These are phyloP conservation scores for Basipetospora chlamydospora DNA, from an alignment of 2,329 filamentous ascomycete species.

Conservation along the genomic window DNA sequence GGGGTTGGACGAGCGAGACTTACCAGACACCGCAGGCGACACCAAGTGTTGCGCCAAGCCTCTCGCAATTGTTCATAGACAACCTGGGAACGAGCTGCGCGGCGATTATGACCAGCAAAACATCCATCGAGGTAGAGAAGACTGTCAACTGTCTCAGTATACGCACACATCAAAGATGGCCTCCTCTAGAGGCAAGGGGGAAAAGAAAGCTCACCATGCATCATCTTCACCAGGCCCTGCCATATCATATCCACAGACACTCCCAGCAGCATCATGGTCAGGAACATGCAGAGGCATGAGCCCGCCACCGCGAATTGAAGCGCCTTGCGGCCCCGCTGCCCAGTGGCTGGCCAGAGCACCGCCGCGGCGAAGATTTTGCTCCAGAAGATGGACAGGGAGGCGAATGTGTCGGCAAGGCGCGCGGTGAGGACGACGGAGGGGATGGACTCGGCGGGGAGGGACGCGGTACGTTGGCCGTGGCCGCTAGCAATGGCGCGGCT, in stretches of 20 bases:
- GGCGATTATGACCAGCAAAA: not conserved
- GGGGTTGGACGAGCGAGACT: not conserved
- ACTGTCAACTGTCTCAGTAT: not conserved
- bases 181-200: not conserved
- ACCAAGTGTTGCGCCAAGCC: not conserved
- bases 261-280: not conserved
- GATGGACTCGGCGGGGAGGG: not conserved
- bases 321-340: not conserved
- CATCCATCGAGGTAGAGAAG: not conserved
- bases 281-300: not conserved
- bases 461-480: not conserved
- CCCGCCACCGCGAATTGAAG: not conserved
- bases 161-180: not conserved
- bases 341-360: not conserved
- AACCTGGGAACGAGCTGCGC: not conserved
- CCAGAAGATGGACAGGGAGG: conserved; percentile 3
- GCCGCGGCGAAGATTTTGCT: conserved; percentile 2
- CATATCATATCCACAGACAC: conserved; percentile 1
- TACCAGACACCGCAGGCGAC: not conserved
- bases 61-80: not conserved
- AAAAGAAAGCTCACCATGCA: not conserved
- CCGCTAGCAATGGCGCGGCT: conserved; percentile 1
- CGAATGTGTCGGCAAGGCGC: conserved; percentile 4
- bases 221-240: not conserved
- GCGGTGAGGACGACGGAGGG: not conserved